Percentiles rank a stretch among this genome's conserved stretches.
Conservation (phyloP, 75 land plant species). For the Azolla pinnata region DNA sequence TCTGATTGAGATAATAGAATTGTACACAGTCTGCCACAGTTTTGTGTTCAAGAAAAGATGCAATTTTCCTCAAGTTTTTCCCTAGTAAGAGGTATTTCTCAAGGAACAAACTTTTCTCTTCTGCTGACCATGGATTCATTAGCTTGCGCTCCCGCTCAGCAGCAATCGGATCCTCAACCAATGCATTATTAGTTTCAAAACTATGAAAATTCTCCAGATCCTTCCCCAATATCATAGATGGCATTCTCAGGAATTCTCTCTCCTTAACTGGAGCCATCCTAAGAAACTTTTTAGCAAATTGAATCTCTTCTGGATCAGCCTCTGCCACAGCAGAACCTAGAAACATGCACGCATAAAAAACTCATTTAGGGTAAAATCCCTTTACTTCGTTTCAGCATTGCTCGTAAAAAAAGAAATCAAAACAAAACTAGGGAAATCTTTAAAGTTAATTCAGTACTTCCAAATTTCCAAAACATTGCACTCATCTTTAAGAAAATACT, state of each 20-base stretch:
- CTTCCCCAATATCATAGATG: conserved; percentile 59
- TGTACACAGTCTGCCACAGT: conserved; percentile 91
- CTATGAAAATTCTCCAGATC: conserved; percentile 36
- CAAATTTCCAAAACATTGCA: too few relatives aligned
- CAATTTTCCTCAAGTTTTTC: conserved; percentile 68
- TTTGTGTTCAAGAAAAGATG: conserved; percentile 67
- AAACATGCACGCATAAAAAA: neutral
- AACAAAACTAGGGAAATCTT: too few relatives aligned
- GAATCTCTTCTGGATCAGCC: conserved; percentile 24
- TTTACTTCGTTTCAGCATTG: too few relatives aligned
- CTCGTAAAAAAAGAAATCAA: too few relatives aligned
- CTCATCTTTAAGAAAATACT: too few relatives aligned
- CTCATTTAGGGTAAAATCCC: too few relatives aligned
- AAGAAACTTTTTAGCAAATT: conserved; percentile 42
- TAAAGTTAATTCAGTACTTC: too few relatives aligned
- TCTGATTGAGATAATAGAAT: conserved; percentile 85
- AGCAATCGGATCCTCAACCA: conserved; percentile 73
- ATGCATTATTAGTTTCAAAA: conserved; percentile 49
- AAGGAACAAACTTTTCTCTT: conserved; percentile 59
- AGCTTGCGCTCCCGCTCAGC: conserved; percentile 63
- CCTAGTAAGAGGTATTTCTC: conserved; percentile 61
- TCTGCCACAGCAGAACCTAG: conserved; percentile 11
- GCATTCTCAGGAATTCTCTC: conserved; percentile 59
- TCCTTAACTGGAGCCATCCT: conserved; percentile 23
- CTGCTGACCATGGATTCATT: conserved; percentile 77